phyloP scores from a whole-genome alignment of 257 asterid genomes.

The Scutellaria baicalensis region DNA sequence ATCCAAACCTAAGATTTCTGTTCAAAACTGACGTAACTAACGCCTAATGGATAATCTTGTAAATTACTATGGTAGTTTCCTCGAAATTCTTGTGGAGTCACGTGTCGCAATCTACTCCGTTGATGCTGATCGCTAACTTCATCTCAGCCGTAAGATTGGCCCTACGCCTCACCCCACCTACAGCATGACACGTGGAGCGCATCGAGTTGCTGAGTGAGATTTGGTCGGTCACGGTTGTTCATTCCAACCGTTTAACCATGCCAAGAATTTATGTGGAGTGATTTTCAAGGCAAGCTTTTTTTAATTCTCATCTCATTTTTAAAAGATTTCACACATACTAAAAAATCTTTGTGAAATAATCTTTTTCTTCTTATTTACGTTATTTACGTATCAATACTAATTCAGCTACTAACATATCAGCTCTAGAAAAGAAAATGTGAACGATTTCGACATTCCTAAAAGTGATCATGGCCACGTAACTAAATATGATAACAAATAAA shows the following conservation, averaged over 20 bases:
- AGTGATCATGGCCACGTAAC: too few relatives aligned
- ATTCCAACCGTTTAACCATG: background rate
- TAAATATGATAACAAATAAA: too few relatives aligned
- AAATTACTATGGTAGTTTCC: background rate
- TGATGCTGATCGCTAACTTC: background rate
- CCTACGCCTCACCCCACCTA: background rate
- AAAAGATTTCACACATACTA: too few relatives aligned
- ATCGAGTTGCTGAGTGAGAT: background rate
- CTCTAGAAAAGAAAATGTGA: too few relatives aligned
- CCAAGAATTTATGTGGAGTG: background rate
- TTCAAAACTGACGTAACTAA: background rate
- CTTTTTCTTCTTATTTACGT: too few relatives aligned
- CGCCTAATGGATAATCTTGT: background rate
- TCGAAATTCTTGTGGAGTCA: background rate
- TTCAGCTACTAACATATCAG: too few relatives aligned
- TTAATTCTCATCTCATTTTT: too few relatives aligned
- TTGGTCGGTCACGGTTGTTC: conserved; percentile 21
- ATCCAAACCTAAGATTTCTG: too few relatives aligned
- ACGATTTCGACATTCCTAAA: too few relatives aligned
- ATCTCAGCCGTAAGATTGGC: background rate
- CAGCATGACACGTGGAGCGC: conserved; percentile 4
- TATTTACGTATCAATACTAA: too few relatives aligned
- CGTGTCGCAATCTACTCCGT: conserved; percentile 3
- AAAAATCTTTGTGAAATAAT: too few relatives aligned
- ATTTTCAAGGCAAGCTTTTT: too few relatives aligned